Percentiles rank a stretch among this genome's conserved stretches.
Evolutionary conservation across 495 filamentous ascomycete genomes (phyloP).

Genomic region (Durotheca rogersii): DNA sequence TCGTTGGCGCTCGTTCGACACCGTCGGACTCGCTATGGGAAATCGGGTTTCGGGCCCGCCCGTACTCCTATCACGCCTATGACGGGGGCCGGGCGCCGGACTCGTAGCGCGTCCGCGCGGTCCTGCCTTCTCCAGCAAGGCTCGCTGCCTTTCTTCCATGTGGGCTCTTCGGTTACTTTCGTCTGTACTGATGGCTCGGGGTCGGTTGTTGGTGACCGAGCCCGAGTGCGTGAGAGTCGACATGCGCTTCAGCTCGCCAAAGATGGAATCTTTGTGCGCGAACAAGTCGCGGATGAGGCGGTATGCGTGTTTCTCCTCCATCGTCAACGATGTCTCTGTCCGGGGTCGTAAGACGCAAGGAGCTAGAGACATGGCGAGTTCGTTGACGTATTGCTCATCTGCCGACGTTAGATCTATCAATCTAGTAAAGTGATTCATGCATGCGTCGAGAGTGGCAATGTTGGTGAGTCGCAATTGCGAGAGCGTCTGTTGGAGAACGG

Average conservation of each 20-base stretch:
- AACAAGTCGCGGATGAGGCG: constrained; percentile 93
- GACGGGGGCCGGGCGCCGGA: constrained; percentile 64
- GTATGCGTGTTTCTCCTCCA: constrained; percentile 92
- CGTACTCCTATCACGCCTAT: constrained; percentile 77
- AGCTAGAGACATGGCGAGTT: constrained; percentile 75
- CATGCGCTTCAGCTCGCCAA: constrained; percentile 92
- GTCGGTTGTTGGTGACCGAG: constrained; percentile 58
- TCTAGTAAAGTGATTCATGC: constrained; percentile 97
- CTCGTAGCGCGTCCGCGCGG: constrained; percentile 69
- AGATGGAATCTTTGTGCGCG: constrained; percentile 89
- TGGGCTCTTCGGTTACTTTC: constrained; percentile 92
- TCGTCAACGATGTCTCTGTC: constrained; percentile 81
- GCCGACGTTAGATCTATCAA: constrained; percentile 96
- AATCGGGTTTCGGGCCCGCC: constrained; percentile 81
- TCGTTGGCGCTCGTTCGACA: constrained; percentile 51
- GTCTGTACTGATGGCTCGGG: constrained; percentile 90
- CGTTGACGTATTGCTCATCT: constrained; percentile 78
- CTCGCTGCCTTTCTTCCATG: constrained; percentile 87
- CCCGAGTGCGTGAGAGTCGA: constrained; percentile 63
- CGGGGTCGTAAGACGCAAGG: constrained; percentile 88
- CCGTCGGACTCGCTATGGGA: constrained; percentile 72
- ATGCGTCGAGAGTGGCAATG: constrained; percentile 95
- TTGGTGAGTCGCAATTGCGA: constrained; percentile 94
- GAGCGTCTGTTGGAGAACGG: constrained; percentile 92
- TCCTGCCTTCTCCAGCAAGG: constrained; percentile 65